Evolutionary conservation across 345 rosid genomes (phyloP).

Genomic region (Luvunga scandens): DNA sequence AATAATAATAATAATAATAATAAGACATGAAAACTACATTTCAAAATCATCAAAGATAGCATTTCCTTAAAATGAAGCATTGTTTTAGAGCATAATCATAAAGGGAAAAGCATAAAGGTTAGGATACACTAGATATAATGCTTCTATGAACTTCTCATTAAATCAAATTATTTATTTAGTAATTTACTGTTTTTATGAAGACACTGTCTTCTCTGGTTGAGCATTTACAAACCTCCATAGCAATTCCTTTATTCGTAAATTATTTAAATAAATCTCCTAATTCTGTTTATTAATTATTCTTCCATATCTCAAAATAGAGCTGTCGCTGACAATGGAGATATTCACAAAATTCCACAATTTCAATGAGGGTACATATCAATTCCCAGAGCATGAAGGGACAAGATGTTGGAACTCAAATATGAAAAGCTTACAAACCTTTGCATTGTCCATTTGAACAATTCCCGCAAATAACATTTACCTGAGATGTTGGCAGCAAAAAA

Average conservation of each 20-base stretch:
- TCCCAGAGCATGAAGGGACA: constrained; percentile 7
- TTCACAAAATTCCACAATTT: not conserved
- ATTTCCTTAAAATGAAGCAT: not conserved
- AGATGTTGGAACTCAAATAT: constrained; percentile 10
- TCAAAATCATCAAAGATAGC: not conserved
- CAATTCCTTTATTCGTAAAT: not conserved
- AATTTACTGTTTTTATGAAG: not conserved
- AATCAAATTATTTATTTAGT: not conserved
- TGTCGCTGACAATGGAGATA: not conserved
- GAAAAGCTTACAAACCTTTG: constrained; percentile 56
- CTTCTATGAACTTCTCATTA: not conserved
- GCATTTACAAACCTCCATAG: not conserved
- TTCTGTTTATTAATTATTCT: not conserved
- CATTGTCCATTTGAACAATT: constrained; percentile 72
- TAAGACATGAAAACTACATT: not conserved
- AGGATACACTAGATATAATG: not conserved
- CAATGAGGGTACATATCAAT: not conserved
- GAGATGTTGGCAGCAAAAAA: constrained; percentile 22
- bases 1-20: no score
- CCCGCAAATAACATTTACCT: constrained; percentile 88
- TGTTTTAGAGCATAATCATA: not conserved
- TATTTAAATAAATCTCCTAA: not conserved
- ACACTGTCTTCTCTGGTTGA: not conserved
- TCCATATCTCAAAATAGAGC: not conserved
- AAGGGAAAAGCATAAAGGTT: not conserved